Evolutionary conservation across 805 yeast species (phyloP), one percentile per base, ranked within the genome.

Genomic region (Zygosaccharomyces pseudorouxii): DNA sequence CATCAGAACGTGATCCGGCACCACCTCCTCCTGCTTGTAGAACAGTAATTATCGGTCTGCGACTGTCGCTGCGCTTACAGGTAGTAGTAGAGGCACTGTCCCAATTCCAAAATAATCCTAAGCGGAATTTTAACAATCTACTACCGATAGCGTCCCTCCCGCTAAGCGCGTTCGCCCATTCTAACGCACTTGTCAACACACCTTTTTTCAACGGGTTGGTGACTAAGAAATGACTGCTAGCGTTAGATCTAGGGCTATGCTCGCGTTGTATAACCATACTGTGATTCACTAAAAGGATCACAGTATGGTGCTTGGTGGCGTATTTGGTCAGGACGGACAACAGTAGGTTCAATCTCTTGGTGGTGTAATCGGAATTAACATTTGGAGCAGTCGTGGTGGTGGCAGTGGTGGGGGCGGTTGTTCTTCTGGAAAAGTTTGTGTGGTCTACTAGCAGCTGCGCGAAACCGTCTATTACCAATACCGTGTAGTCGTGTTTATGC

Each of bases 391-490:
- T 25, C 28, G 28, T 16, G 20, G 20, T 16, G 36, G 36, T 18
- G 37, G 20, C 11, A 14, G 37, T n/a, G 37, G 37, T 18, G 20
- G 20, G 4, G 7, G 37, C 20, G 11, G 18, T 18, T 9, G 37
- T 10, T 33, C 37, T 33, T 14, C 37, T 33, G 6, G 20, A 33
- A 33, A 33, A 33, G 11, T 33, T 33, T 14, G 37, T 59, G 41
- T 65, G 62, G 42, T 64, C 51, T 28, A 66, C 48, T 18, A 66
- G 46, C 19, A 65, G 31, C n/a, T 58, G 62, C n/a, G 70, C 63
- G 42, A 66, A 56, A 9, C 70, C 68, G 50, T 64, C 66, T 11
- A 66, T 57, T 16, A 66, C 48, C 16, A 66, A 49, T 8, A 62
- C 44, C 3, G 49, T 45, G 45, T 55, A 64, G n/a, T 29, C 19